Evolutionary conservation across 495 filamentous ascomycete species (phyloP), one percentile per base, ranked within the genome.

Genomic region (Talaromyces thailandensis): DNA sequence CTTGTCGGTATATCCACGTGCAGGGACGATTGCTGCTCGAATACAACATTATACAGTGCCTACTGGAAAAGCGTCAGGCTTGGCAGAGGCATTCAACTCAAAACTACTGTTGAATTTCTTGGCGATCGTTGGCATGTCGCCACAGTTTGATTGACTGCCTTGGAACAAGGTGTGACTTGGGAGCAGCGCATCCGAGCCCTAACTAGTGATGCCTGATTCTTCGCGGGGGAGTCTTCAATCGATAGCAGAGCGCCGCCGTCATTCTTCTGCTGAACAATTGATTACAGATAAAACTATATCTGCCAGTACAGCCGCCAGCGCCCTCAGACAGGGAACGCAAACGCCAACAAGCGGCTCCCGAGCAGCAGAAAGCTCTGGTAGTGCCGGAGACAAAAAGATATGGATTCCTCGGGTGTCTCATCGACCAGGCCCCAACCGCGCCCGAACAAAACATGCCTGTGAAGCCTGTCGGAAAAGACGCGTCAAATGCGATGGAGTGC

Each of bases 401-500:
- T 57, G 16, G 55, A 57, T 57, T 35, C 55, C 55, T 18, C 26
- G 55, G 9, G 26, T 14, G 6, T 57, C 29, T 18, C 26, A 35
- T 8, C 26, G 55, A 32, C 8, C n/a, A n/a, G 29, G n/a, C 18
- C 55, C 55, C 2, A 24, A 11, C 21, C 71, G 70, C 25, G 71
- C 68, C 12, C 75, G 80, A n/a, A 76, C 79, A 6, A 70, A 72
- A 0, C 75, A 79, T 31, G 88, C 88, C 18, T 91, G 88, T 67
- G 88, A 88, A 79, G 83, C 87, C 24, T 91, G 88, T 73, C 77
- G 88, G 31, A 82, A 86, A 65, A 79, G 88, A 48, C 87, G 87
- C 65, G 80, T 82, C 62, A 87, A 86, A 68, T 86, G 84, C 64
- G 81, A 80, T 60, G 83, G 82, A 25, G 74, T 66, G n/a, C 69